A percentile compares a stretch with the other conserved stretches of the same genome.
Conservation (phyloP, 2,329 filamentous ascomycete species). For the Fusarium sp. region DNA sequence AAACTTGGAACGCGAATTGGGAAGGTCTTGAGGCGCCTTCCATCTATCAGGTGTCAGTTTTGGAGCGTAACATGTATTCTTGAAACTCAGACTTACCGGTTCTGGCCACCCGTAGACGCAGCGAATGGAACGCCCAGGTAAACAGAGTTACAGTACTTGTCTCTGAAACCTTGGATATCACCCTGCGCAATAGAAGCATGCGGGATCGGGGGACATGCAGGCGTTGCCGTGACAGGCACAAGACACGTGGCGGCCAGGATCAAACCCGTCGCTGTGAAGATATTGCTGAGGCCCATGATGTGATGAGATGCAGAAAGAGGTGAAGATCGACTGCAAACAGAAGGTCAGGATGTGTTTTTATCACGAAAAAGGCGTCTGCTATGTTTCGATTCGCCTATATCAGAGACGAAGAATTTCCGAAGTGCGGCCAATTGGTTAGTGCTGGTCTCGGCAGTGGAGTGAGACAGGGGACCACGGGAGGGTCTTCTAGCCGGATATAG, state of each 20-base stretch:
- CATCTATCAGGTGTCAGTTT: conserved; percentile 29
- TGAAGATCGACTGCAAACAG: conserved; percentile 26
- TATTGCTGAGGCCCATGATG: conserved; percentile 28
- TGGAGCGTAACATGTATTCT: background rate
- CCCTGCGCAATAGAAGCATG: conserved; percentile 43
- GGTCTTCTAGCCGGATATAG: background rate
- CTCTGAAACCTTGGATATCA: conserved; percentile 50
- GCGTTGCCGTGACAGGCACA: background rate
- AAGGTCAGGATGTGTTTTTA: background rate
- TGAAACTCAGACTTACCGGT: conserved; percentile 38
- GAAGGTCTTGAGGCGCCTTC: conserved; percentile 36
- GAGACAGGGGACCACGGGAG: background rate
- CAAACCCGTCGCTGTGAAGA: conserved; percentile 25
- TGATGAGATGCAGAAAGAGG: conserved; percentile 11
- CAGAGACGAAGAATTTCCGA: conserved; percentile 16
- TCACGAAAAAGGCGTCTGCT: background rate
- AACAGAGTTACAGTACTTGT: conserved; percentile 48
- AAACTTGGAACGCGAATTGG: conserved; percentile 19
- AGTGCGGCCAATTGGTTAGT: background rate
- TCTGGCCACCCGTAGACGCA: conserved; percentile 53
- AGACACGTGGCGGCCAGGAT: conserved; percentile 32
- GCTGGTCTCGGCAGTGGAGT: conserved; percentile 10
- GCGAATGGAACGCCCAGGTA: conserved; percentile 55
- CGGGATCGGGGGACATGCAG: conserved; percentile 10
- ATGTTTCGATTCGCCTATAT: conserved; percentile 3